Percentiles rank a stretch among this genome's conserved stretches.
Conservation (phyloP, 768 basidiomycete species). For the Trametes gibbosa region DNA sequence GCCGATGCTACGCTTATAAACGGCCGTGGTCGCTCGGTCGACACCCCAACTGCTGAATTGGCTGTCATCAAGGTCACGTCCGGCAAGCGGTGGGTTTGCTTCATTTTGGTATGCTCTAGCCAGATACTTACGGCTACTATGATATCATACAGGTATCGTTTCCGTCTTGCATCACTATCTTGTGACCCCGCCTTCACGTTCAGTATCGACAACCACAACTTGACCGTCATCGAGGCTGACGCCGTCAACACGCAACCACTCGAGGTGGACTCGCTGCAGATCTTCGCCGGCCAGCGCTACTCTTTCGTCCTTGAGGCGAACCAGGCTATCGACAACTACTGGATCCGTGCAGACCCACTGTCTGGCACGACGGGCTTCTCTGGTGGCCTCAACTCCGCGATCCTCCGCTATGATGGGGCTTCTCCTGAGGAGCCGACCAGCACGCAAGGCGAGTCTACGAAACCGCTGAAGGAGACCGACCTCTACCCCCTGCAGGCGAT, state of each 20-base stretch:
- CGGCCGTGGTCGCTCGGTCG: slow-evolving; percentile 43
- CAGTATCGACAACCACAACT: slow-evolving; percentile 43
- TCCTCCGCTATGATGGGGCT: slow-evolving; percentile 43
- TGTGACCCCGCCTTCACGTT: slow-evolving; percentile 44
- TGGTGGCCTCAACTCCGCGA: slow-evolving; percentile 41
- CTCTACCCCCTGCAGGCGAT: slow-evolving; percentile 23
- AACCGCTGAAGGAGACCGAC: slow-evolving; percentile 15
- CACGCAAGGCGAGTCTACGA: not conserved
- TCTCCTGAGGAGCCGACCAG: slow-evolving; percentile 34
- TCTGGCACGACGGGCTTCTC: slow-evolving; percentile 11
- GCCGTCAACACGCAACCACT: slow-evolving; percentile 38
- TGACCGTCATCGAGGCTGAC: slow-evolving; percentile 50
- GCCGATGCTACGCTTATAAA: slow-evolving; percentile 44
- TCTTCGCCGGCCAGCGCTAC: slow-evolving; percentile 39
- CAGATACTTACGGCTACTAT: slow-evolving; percentile 30
- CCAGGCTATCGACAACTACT: slow-evolving; percentile 42
- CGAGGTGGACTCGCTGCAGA: slow-evolving; percentile 38
- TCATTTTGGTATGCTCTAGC: not conserved
- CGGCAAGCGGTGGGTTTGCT: slow-evolving; percentile 19
- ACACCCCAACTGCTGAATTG: slow-evolving; percentile 34
- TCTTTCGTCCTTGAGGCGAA: slow-evolving; percentile 37
- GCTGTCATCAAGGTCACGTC: slow-evolving; percentile 21
- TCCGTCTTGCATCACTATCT: slow-evolving; percentile 39
- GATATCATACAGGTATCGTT: slow-evolving; percentile 30
- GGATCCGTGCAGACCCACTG: slow-evolving; percentile 12